A percentile compares a stretch with the other conserved stretches of the same genome.
Conservation (phyloP, 352 stramenopile species). For the Phytopythium oedochilum region DNA sequence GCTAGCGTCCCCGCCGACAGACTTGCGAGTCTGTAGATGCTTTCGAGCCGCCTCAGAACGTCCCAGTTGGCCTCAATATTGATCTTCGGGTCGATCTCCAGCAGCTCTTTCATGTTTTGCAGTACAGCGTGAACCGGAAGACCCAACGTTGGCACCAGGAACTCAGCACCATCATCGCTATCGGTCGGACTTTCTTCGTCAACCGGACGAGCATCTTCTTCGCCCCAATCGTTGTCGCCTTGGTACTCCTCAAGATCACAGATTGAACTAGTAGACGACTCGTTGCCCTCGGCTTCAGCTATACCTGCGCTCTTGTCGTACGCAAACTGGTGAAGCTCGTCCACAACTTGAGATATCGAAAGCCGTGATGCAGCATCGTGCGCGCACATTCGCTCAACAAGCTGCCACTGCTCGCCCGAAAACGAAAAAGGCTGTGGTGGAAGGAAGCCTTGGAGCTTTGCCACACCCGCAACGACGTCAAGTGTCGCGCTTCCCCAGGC, state of each 20-base stretch:
- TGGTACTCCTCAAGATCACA: too few species aligned
- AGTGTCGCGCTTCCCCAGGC: too few species aligned
- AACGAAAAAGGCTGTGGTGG: not conserved
- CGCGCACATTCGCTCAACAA: constrained; percentile 1
- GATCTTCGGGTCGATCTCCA: not conserved
- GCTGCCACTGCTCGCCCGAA: not conserved
- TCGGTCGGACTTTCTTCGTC: not conserved
- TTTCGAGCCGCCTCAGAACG: not conserved
- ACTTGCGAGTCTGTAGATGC: not conserved
- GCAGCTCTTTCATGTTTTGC: not conserved
- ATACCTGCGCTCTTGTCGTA: not conserved
- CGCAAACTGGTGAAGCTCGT: not conserved
- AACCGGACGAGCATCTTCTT: too few species aligned
- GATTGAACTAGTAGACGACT: not conserved
- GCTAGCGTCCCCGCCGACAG: too few species aligned
- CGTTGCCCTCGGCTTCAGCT: too few species aligned
- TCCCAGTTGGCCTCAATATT: not conserved
- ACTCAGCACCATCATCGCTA: not conserved
- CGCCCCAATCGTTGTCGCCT: too few species aligned
- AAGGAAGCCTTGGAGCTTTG: not conserved
- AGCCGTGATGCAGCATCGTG: not conserved
- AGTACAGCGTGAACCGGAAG: not conserved
- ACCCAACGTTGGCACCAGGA: not conserved
- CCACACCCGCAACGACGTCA: not conserved
- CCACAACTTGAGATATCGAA: not conserved